Conservation (phyloP, 495 filamentous ascomycete species). For the Hypoxylon fragiforme region DNA sequence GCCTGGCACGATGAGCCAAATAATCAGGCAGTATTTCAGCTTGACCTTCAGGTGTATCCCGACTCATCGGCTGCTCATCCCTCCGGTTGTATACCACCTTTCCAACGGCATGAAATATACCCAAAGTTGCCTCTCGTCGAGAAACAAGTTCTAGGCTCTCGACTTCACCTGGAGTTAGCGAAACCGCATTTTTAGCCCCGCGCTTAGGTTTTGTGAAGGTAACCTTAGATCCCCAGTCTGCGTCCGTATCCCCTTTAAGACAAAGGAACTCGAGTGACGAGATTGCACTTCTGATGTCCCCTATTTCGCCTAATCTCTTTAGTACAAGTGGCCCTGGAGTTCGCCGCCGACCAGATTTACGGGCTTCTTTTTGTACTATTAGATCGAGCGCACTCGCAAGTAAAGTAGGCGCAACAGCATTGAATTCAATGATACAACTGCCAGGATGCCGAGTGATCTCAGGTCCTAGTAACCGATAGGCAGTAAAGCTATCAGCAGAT, state of each 20-base stretch:
- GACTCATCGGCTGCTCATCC: constrained; percentile 43
- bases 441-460: constrained; percentile 78
- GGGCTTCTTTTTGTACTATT: constrained; percentile 78
- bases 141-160: constrained; percentile 74
- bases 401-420: constrained; percentile 84
- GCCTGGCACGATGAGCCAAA: constrained; percentile 62
- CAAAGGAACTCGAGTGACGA: constrained; percentile 89
- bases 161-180: constrained; percentile 70
- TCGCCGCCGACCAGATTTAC: constrained; percentile 64
- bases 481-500: constrained; percentile 84
- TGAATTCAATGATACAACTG: constrained; percentile 82
- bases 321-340: constrained; percentile 73
- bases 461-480: constrained; percentile 82
- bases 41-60: constrained; percentile 37
- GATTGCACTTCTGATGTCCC: constrained; percentile 90
- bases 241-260: constrained; percentile 66
- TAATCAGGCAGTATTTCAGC: constrained; percentile 61
- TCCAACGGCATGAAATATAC: constrained; percentile 94
- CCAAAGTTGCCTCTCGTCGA: constrained; percentile 81
- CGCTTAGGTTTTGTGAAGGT: constrained; percentile 64
- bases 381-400: constrained; percentile 80
- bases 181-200: constrained; percentile 52
- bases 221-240: constrained; percentile 69
- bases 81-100: constrained; percentile 96
- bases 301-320: constrained; percentile 74